These are phyloP conservation scores for Geoglossum cookeanum DNA, from an alignment of 2,329 filamentous ascomycete genomes.

Conservation along the genomic window DNA sequence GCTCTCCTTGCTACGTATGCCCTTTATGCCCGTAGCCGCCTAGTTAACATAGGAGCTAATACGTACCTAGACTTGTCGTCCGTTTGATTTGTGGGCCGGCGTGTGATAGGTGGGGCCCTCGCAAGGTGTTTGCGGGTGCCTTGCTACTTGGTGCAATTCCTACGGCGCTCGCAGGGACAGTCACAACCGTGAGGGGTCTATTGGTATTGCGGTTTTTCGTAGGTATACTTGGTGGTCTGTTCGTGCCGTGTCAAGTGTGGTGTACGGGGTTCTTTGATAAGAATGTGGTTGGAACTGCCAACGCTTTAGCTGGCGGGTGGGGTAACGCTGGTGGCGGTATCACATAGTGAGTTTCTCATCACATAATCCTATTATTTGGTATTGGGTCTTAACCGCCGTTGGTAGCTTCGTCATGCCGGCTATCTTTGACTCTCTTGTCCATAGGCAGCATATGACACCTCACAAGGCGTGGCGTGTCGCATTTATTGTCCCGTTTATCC, in stretches of 20 bases:
- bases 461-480: conserved; percentile 67
- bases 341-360: conserved; percentile 37
- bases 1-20: conserved; percentile 50
- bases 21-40: neutral
- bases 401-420: conserved; percentile 71
- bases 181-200: conserved; percentile 47
- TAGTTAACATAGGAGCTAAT: neutral
- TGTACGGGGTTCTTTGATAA: conserved; percentile 86
- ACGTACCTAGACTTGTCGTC: conserved; percentile 41
- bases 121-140: conserved; percentile 57
- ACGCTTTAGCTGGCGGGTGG: conserved; percentile 66
- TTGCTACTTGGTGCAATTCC: conserved; percentile 66
- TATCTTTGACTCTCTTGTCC: conserved; percentile 59
- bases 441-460: conserved; percentile 35
- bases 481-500: conserved; percentile 66
- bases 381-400: conserved; percentile 8
- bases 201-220: conserved; percentile 62
- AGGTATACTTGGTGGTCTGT: conserved; percentile 57
- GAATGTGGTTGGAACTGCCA: conserved; percentile 76
- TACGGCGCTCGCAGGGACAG: conserved; percentile 61
- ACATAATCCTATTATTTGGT: neutral
- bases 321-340: conserved; percentile 80
- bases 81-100: conserved; percentile 61
- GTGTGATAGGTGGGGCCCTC: conserved; percentile 72
- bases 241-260: conserved; percentile 83